Base-by-base conservation (phyloP, 2,329 filamentous ascomycete genomes). In the Phaeosphaeria sp. region DNA sequence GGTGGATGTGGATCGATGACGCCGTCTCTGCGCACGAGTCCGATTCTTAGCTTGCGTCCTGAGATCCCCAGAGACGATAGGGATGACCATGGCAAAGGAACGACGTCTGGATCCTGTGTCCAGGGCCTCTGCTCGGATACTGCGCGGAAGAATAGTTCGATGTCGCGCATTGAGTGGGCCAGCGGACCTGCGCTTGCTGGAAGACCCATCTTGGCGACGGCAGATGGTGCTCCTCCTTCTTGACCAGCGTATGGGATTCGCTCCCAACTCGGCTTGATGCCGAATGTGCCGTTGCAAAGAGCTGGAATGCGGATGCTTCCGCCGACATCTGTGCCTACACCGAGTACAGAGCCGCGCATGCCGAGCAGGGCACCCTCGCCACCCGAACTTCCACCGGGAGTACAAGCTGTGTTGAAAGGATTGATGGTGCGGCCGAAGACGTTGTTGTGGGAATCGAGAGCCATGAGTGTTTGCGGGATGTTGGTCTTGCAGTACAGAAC, bases 281-380 rank as follows among this genome's bases (percentile, higher is more conserved):
- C 83, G 43, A 81, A 84, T 0, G 83, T 68, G 2, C 81, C 82
- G 59, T 83, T 80, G 53, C 83, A 79, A 63, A 81, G 78, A 0
- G 83, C 79, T 0, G 84, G 84, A 15, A 85, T 79, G 2, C 84
- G 76, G 52, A 85, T 83, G 2, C 77, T 80, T 8, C 83, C 83
- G n/a, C 83, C 83, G 7, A 86, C 80, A 64, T 86, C 84, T 3
- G 84, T 85, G 2, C 83, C 84, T 1, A 85, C 79, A 3, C 83
- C 84, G 0, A 86, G 63, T 0, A 82, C 61, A 9, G 79, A 82
- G 0, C 83, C 83, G 20, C 80, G 70, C 65, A 82, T 78, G 0
- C 79, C 81, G 2, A 86, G 50, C 2, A 86, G 71, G 2, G 83
- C 83, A 20, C 81, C 82, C 69, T 86, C 83, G 18, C 83, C 84